Base-by-base conservation (phyloP, 225 moss, liverwort and hornwort species). In the Bryum argenteum region DNA sequence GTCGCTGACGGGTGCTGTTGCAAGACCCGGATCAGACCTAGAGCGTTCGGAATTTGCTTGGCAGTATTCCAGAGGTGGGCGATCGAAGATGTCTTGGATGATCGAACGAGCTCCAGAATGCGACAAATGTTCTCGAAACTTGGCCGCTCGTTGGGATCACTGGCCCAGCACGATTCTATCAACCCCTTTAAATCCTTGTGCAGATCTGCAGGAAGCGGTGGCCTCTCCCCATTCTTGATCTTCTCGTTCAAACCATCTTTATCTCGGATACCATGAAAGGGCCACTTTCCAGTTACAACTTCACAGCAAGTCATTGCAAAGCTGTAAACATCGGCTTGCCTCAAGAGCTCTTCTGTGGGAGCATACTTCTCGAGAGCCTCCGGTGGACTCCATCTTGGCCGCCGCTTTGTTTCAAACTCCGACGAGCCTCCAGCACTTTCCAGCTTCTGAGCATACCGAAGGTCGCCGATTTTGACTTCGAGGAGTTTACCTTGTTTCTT, bases 331-430 rank as follows among this genome's bases (percentile, higher is more conserved):
- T 62, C 61, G n/a, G 23, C 23, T 24, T n/a, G 22, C 23, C 23
- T 11, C 11, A 13, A 56, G 23, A 13, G 22, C 56, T n/a, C n/a
- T n/a, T n/a, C n/a, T n/a, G n/a, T n/a, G 0, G 23, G 56, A 5
- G 4, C 3, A 13, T 10, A 24, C 56, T n/a, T 10, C 23, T 56
- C 12, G 6, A 66, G 21, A 5, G 66, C 66, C 48, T 74, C 74
- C 4, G 74, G 74, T 37, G 74, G 66, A 19, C 58, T 14, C 74
- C 74, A 74, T 12, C 57, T 66, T 74, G 65, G 66, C 74, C 42
- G 40, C 74, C 17, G 20, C 56, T 22, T 8, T n/a, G n/a, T 11
- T 9, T 2, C 3, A n/a, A n/a, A n/a, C n/a, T n/a, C n/a, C n/a
- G n/a, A n/a, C n/a, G n/a, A n/a, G n/a, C n/a, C n/a, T n/a, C n/a